Base-by-base conservation (phyloP, 2,329 filamentous ascomycete genomes). In the Bimuria novae-zelandiae region DNA sequence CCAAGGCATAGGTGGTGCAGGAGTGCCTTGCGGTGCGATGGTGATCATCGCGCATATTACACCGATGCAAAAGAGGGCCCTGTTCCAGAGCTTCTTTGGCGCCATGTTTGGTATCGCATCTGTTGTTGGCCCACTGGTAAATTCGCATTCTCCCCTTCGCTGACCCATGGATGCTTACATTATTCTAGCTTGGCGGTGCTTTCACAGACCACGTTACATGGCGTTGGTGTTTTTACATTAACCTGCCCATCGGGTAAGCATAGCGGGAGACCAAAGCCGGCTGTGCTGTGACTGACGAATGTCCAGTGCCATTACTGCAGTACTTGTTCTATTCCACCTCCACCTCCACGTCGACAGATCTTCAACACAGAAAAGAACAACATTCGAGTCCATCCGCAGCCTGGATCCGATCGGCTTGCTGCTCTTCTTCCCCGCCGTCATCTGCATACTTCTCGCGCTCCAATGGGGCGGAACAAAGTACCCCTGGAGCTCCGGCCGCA, bases 201-300 rank as follows among this genome's bases (percentile, higher is more conserved):
- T 69, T 76, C 37, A 75, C 74, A 0, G 64, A 72, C 39, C 59
- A 67, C 12, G 49, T 52, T 7, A 50, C 56, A 10, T 54, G 71
- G 27, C 61, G 64, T 3, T 75, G 73, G 11, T 69, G 66, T 54
- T 74, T 74, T 52, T 73, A 72, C 60, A 76, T 77, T 60, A 79
- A 79, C 51, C 66, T 79, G 0, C 76, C 77, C 0, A 73, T 79
- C 40, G 77, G 77, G n/a, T n/a, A n/a, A n/a, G n/a, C n/a, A n/a
- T n/a, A n/a, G n/a, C n/a, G n/a, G n/a, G n/a, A n/a, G n/a, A n/a
- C n/a, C n/a, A n/a, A n/a, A n/a, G n/a, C n/a, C n/a, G n/a, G n/a
- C n/a, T n/a, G n/a, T n/a, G n/a, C n/a, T n/a, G n/a, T n/a, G n/a
- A n/a, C n/a, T n/a, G n/a, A n/a, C n/a, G n/a, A n/a, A n/a, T n/a